A percentile compares a stretch with the other conserved stretches of the same genome.
Conservation (phyloP, 1,284 basidiomycete genomes). For the Stereum hirsutum region DNA sequence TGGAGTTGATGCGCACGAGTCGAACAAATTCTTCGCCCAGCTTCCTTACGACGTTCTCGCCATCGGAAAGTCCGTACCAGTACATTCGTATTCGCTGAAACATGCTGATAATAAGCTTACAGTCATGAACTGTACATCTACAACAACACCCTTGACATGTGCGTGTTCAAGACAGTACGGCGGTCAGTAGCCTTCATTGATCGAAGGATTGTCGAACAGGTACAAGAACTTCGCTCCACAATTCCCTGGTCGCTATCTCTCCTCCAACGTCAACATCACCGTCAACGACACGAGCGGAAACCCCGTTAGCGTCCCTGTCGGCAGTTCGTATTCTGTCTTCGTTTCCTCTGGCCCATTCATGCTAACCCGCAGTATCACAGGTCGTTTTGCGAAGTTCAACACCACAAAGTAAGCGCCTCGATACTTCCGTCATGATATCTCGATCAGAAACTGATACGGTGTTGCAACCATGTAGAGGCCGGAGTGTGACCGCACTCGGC, state of each 20-base stretch:
- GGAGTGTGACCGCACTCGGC: conserved; percentile 70
- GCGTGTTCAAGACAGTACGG: too few relatives aligned
- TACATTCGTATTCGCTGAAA: conserved; percentile 1
- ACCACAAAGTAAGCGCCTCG: conserved; percentile 50
- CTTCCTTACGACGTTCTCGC: conserved; percentile 79
- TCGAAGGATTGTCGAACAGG: neutral
- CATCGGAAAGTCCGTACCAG: conserved; percentile 65
- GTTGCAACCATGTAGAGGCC: conserved; percentile 34
- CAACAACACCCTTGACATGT: conserved; percentile 65
- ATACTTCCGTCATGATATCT: neutral
- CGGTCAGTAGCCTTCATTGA: too few relatives aligned
- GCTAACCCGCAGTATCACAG: conserved; percentile 18
- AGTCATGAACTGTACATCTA: conserved; percentile 85
- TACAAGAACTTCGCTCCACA: conserved; percentile 60
- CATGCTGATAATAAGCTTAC: neutral
- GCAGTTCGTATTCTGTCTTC: conserved; percentile 30
- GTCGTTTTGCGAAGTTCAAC: conserved; percentile 65
- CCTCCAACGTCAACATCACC: conserved; percentile 83
- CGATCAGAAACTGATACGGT: neutral
- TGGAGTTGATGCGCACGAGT: conserved; percentile 66
- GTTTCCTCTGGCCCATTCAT: neutral
- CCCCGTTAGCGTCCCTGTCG: conserved; percentile 48
- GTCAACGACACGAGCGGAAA: conserved; percentile 42
- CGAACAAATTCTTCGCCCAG: conserved; percentile 63
- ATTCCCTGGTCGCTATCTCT: conserved; percentile 68